Evolutionary conservation across 208 protist genomes (phyloP).

Genomic region (Naegleria lovaniensis): DNA sequence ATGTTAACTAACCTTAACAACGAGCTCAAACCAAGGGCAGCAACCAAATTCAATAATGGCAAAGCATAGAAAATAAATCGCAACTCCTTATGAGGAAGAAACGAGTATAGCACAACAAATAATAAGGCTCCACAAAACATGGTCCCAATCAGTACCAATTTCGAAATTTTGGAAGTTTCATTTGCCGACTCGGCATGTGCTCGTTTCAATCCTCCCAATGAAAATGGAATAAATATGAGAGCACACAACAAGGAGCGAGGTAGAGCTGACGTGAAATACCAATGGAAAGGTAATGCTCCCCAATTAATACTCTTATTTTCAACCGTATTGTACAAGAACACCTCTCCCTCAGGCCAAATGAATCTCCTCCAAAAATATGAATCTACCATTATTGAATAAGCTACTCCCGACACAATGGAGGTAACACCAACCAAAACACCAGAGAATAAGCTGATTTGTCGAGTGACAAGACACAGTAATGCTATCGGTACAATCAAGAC

Average conservation of each 20-base stretch:
- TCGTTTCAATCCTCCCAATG: not conserved
- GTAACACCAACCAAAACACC: not conserved
- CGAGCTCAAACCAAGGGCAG: conserved; percentile 46
- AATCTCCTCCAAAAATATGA: conserved; percentile 64
- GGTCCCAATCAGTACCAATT: not conserved
- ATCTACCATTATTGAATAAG: conserved; percentile 57
- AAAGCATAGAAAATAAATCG: conserved; percentile 80
- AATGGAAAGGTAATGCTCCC: conserved; percentile 62
- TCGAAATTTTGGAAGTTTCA: not conserved
- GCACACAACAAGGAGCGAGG: conserved; percentile 56
- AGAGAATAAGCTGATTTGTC: conserved; percentile 20
- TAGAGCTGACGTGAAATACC: conserved; percentile 74
- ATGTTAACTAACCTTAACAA: not conserved
- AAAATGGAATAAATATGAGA: conserved; percentile 31
- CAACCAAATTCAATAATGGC: conserved; percentile 62
- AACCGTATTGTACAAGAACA: conserved; percentile 78
- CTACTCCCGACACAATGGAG: conserved; percentile 19
- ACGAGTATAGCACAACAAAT: conserved; percentile 68
- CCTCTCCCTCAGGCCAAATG: conserved; percentile 79
- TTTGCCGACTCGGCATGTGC: too few species aligned
- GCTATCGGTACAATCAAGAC: conserved; percentile 56
- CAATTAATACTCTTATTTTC: conserved; percentile 70
- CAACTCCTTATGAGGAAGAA: conserved; percentile 85
- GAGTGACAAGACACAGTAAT: conserved; percentile 34
- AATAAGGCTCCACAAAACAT: conserved; percentile 29